phyloP scores from a whole-genome alignment of 306 rosid genomes.

The Ochetophila trinervis region DNA sequence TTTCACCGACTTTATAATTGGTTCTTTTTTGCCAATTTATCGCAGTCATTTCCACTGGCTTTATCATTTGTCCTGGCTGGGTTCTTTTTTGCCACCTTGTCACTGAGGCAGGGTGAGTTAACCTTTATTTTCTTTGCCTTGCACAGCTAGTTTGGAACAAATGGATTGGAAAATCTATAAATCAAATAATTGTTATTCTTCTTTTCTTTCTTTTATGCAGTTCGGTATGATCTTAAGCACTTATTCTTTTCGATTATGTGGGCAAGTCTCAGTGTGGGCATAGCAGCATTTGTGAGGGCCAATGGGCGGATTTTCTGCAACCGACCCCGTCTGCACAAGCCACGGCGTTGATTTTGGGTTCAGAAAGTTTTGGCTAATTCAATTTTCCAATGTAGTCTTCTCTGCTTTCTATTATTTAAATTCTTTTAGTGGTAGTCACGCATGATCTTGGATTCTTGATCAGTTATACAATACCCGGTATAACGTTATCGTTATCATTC shows the following conservation, averaged over 20 bases:
- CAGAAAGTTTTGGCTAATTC: slow-evolving; percentile 17
- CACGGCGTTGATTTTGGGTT: slow-evolving; percentile 36
- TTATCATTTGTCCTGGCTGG: slow-evolving; percentile 66
- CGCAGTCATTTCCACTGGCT: slow-evolving; percentile 92
- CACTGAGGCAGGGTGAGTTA: slow-evolving; percentile 78
- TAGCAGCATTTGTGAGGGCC: slow-evolving; percentile 86
- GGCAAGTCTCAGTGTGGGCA: slow-evolving; percentile 71
- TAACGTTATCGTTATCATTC: slow-evolving; percentile 16
- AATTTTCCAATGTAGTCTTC: slow-evolving; percentile 17
- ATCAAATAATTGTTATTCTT: neutral
- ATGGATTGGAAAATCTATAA: neutral
- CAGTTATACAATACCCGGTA: slow-evolving; percentile 16
- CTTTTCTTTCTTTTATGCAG: slow-evolving; percentile 40
- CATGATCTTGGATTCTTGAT: slow-evolving; percentile 27
- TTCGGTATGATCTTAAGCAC: slow-evolving; percentile 71
- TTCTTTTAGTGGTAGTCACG: slow-evolving; percentile 30
- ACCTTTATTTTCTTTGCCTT: neutral
- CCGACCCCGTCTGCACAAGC: slow-evolving; percentile 83
- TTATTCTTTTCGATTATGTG: slow-evolving; percentile 76
- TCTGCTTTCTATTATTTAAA: slow-evolving; percentile 22
- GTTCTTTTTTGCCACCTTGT: slow-evolving; percentile 73
- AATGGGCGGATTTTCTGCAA: slow-evolving; percentile 91
- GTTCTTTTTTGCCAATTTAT: neutral
- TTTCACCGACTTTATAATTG: neutral
- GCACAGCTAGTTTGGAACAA: neutral